A percentile compares a stretch with the other conserved stretches of the same genome.
These are phyloP conservation scores for Corylus heterophylla DNA, from an alignment of 306 rosid species.

Conservation along the genomic window DNA sequence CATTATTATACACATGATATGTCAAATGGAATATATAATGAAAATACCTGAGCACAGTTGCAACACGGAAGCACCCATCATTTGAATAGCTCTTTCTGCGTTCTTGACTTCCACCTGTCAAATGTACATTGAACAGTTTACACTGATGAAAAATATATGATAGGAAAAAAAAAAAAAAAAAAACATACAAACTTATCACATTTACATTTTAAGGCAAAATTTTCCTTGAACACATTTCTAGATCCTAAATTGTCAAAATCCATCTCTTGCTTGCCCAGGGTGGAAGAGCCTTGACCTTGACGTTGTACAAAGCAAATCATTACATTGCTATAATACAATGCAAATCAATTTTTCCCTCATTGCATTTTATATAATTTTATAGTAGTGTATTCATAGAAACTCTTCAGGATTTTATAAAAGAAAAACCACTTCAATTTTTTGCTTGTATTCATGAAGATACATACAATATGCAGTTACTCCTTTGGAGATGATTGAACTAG, in stretches of 20 bases:
- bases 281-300: too few relatives aligned
- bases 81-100: constrained; percentile 76
- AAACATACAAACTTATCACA: background rate
- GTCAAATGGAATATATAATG: background rate
- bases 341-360: background rate
- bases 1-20: background rate
- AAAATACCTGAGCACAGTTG: constrained; percentile 67
- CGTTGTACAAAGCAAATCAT: background rate
- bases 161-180: background rate
- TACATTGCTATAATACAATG: background rate
- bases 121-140: constrained; percentile 1
- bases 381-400: background rate
- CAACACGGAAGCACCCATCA: constrained; percentile 76
- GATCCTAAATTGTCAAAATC: background rate
- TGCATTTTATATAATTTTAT: background rate
- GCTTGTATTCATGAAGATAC: background rate
- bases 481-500: background rate
- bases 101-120: constrained; percentile 71
- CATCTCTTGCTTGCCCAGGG: too few relatives aligned
- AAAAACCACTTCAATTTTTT: background rate
- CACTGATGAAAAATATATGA: background rate
- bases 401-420: background rate
- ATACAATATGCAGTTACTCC: background rate
- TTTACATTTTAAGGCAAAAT: background rate
- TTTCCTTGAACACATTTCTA: background rate